Evolutionary conservation across 2,329 filamentous ascomycete species (phyloP), one percentile per base, ranked within the genome.

Genomic region (Aspergillus sp.): DNA sequence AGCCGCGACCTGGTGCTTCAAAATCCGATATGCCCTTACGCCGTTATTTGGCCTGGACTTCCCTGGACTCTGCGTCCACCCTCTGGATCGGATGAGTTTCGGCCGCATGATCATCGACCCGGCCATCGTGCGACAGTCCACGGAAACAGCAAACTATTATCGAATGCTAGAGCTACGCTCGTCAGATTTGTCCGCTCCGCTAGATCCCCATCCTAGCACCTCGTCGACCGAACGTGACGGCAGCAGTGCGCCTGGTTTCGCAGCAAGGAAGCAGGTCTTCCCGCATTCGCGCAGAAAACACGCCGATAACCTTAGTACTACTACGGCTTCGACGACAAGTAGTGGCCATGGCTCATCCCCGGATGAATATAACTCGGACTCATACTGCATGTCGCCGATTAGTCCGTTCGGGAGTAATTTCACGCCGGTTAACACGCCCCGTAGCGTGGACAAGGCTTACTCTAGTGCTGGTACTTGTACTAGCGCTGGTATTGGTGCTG

Each of bases 1-100:
- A 44, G 94, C 90, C 59, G 80, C 87, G 3, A 96, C 87, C 1
- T 97, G 97, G 65, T 97, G 91, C 70, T 82, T 83, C 64, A 73
- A 79, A 33, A 94, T 98, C 51, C 83, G 91, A 9, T 83, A 83
- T 48, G 90, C 86, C 0, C 72, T 98, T 46, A 93, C 93, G 6
- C 93, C 93, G 4, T 76, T 98, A 49, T 98, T 98, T 64, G 93
- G 93, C 0, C 78, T 82, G 8, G 77, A 81, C 36, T 98, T 98
- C 63, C 83, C 88, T 2, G 73, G 75, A 3, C 69, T 81, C 41
- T 98, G 93, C 64, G 70, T 84, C 9, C 75, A 69, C 1, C 81
- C 82, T 1, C 73, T 78, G n/a, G 74, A 82, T 33, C 59, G 52
- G 2, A 70, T 78, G n/a, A 75, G 76, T 9, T 88, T 81, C 62